Conservation (phyloP, 306 rosid species). For the Sphenostylis stenocarpa region DNA sequence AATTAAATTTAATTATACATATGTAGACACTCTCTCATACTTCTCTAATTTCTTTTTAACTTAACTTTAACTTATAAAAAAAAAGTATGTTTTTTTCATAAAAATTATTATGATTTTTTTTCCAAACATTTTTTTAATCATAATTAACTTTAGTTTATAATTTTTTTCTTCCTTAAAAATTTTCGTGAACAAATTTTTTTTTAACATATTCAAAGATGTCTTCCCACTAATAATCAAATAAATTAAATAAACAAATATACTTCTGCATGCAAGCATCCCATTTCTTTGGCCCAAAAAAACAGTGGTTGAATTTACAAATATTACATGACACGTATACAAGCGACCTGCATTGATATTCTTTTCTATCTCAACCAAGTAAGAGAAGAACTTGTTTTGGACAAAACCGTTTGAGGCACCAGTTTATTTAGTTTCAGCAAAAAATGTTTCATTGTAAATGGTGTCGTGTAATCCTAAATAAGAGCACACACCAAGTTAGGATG, state of each 20-base stretch:
- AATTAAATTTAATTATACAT: no score
- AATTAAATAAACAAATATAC: neutral
- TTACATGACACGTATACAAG: neutral
- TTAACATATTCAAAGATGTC: neutral
- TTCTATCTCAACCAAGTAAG: neutral
- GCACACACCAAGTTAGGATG: constrained; percentile 5
- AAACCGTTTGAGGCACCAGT: neutral
- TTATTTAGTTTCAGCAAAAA: neutral
- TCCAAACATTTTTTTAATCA: no score
- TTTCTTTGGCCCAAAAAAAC: neutral
- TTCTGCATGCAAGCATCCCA: neutral
- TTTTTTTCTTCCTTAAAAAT: no score
- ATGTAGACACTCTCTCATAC: no score
- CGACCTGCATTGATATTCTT: neutral
- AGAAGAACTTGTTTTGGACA: neutral
- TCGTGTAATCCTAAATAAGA: neutral
- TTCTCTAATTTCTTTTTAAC: no score
- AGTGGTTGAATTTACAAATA: neutral
- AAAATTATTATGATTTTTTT: no score
- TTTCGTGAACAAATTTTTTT: no score
- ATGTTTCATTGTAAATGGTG: neutral
- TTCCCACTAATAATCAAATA: constrained; percentile 3
- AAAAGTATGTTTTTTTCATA: no score
- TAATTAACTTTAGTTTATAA: no score
- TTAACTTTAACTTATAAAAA: no score